Percentiles rank a stretch among this genome's conserved stretches.
These are phyloP conservation scores for Citrullus colocynthis DNA, from an alignment of 306 rosid genomes.

Conservation along the genomic window DNA sequence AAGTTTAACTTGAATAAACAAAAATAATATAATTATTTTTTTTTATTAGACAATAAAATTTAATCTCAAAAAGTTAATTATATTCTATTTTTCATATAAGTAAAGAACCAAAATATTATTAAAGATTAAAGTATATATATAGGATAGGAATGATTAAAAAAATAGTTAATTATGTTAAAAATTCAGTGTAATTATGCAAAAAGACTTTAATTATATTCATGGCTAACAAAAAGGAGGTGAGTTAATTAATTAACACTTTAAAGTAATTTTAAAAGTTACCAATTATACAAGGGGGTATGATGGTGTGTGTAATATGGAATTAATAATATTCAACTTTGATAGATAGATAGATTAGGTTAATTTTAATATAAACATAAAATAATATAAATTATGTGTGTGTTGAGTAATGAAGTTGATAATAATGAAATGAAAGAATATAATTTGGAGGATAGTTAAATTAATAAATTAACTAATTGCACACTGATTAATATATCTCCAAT, in stretches of 20 bases:
- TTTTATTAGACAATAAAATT: too few species aligned
- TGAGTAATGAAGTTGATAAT: neutral
- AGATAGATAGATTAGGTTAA: neutral
- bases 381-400: neutral
- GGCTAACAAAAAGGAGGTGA: neutral
- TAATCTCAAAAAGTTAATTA: too few species aligned
- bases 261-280: slow-evolving; percentile 7
- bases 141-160: neutral
- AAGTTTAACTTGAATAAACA: neutral
- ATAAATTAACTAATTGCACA: neutral
- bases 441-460: neutral
- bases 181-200: neutral
- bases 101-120: neutral
- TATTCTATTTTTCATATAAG: neutral
- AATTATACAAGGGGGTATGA: neutral
- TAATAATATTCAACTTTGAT: neutral
- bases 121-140: neutral
- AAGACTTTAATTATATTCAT: neutral
- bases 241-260: neutral
- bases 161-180: neutral
- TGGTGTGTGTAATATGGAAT: neutral
- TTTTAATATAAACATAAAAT: neutral
- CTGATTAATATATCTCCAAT: neutral
- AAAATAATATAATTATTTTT: neutral
- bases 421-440: neutral